phyloP scores from a whole-genome alignment of 2,329 filamentous ascomycete species.

The Arthroderma sp. region DNA sequence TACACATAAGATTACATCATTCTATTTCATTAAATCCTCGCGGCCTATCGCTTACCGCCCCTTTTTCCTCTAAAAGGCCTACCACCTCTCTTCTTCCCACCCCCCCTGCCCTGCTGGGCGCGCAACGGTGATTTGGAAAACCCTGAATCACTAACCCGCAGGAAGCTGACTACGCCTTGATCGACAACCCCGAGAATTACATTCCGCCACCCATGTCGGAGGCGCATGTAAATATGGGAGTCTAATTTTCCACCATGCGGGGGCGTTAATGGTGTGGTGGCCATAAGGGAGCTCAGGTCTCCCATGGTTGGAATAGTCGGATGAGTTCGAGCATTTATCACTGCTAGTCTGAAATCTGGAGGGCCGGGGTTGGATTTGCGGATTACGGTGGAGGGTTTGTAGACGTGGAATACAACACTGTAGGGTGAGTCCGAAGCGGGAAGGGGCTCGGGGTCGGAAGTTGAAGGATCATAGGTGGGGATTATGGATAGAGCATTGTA shows the following conservation, averaged over 20 bases:
- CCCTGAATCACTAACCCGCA: slow-evolving; percentile 64
- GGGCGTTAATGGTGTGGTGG: slow-evolving; percentile 57
- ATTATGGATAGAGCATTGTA: slow-evolving; percentile 66
- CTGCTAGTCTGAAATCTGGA: slow-evolving; percentile 74
- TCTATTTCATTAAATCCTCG: background rate
- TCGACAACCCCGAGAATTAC: slow-evolving; percentile 82
- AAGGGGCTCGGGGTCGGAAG: slow-evolving; percentile 17
- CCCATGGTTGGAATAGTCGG: slow-evolving; percentile 59
- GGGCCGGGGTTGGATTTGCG: slow-evolving; percentile 64
- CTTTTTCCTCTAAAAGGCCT: slow-evolving; percentile 13
- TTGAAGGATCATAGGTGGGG: slow-evolving; percentile 51
- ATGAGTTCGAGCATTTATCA: slow-evolving; percentile 58
- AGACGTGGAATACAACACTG: slow-evolving; percentile 66
- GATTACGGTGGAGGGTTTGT: slow-evolving; percentile 60
- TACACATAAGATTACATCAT: background rate
- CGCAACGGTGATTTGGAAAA: slow-evolving; percentile 66
- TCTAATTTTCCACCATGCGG: slow-evolving; percentile 37
- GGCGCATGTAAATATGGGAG: slow-evolving; percentile 53
- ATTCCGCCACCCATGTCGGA: slow-evolving; percentile 75
- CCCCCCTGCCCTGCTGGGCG: slow-evolving; percentile 27
- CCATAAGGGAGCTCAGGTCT: slow-evolving; percentile 58
- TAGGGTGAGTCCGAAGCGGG: slow-evolving; percentile 38
- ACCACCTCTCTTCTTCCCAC: slow-evolving; percentile 18
- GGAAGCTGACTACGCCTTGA: slow-evolving; percentile 76
- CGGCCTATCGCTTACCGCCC: slow-evolving; percentile 11